A percentile compares a stretch with the other conserved stretches of the same genome.
phyloP scores from a whole-genome alignment of 1,139 yeast genomes.

The Candida sp. region DNA sequence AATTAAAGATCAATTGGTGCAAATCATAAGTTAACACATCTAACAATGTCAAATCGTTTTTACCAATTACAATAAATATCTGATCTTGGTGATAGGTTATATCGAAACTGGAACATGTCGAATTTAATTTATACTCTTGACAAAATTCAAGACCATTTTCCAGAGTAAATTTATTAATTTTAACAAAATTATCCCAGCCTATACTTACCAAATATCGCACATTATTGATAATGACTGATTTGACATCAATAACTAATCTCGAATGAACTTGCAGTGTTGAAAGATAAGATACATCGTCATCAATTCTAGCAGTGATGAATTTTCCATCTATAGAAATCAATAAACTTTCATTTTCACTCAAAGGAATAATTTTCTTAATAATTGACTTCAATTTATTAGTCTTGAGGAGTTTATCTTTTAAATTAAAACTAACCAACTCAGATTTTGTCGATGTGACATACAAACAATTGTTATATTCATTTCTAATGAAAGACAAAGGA shows the following conservation, averaged over 20 bases:
- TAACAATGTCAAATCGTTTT: slow-evolving; percentile 58
- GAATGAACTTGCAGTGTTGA: slow-evolving; percentile 22
- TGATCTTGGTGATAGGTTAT: slow-evolving; percentile 17
- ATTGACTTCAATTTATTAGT: slow-evolving; percentile 14
- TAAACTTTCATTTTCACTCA: slow-evolving; percentile 14
- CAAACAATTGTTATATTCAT: slow-evolving; percentile 9
- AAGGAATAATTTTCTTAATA: slow-evolving; percentile 26
- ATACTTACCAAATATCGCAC: slow-evolving; percentile 46
- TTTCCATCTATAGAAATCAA: slow-evolving; percentile 42
- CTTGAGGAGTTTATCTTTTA: slow-evolving; percentile 8
- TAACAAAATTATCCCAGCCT: slow-evolving; percentile 59
- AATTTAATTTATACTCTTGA: slow-evolving; percentile 33
- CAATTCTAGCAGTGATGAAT: slow-evolving; percentile 10
- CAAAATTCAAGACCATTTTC: slow-evolving; percentile 15
- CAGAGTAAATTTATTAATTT: slow-evolving; percentile 27
- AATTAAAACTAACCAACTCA: slow-evolving; percentile 18
- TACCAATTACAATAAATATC: slow-evolving; percentile 50
- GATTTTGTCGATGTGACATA: slow-evolving; percentile 25
- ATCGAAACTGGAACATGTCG: slow-evolving; percentile 51
- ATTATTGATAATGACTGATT: slow-evolving; percentile 11
- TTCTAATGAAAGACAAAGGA: slow-evolving; percentile 19
- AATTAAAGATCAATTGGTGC: slow-evolving; percentile 18
- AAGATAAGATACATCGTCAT: slow-evolving; percentile 7
- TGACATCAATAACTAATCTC: slow-evolving; percentile 32
- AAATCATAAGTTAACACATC: slow-evolving; percentile 34